Conservation (phyloP, 179 eudicot species). For the Camellia oleifera region DNA sequence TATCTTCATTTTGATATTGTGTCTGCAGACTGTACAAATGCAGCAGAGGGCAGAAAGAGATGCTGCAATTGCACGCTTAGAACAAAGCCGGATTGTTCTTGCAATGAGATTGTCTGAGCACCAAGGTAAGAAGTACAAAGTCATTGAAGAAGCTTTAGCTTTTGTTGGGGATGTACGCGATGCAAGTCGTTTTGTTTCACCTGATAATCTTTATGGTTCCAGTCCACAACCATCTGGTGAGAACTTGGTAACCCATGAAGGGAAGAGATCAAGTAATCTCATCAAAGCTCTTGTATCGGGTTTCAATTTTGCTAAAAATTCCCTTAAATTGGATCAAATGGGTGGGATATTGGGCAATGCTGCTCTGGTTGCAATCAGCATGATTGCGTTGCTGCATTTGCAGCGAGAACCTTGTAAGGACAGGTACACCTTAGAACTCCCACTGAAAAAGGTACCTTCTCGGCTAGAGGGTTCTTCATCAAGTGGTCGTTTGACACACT, state of each 20-base stretch:
- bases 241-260: conserved; percentile 30
- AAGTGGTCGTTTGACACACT: conserved; percentile 23
- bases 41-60: conserved; percentile 94
- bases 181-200: conserved; percentile 43
- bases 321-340: conserved; percentile 56
- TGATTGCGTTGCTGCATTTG: conserved; percentile 71
- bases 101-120: conserved; percentile 83
- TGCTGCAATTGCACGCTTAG: conserved; percentile 81
- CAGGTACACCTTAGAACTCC: conserved; percentile 26
- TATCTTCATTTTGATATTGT: neutral
- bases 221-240: conserved; percentile 32
- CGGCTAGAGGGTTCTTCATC: conserved; percentile 30
- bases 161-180: conserved; percentile 69
- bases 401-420: conserved; percentile 52
- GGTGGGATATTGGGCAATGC: conserved; percentile 82
- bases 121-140: conserved; percentile 73
- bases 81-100: conserved; percentile 79
- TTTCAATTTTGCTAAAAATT: conserved; percentile 44
- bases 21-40: conserved; percentile 60
- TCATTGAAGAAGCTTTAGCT: conserved; percentile 84
- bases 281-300: conserved; percentile 42
- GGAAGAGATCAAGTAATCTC: conserved; percentile 40
- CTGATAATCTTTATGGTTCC: conserved; percentile 40
- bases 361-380: conserved; percentile 80
- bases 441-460: conserved; percentile 29